Conservation (phyloP, 2,329 filamentous ascomycete genomes). For the Orbilia javanica region DNA sequence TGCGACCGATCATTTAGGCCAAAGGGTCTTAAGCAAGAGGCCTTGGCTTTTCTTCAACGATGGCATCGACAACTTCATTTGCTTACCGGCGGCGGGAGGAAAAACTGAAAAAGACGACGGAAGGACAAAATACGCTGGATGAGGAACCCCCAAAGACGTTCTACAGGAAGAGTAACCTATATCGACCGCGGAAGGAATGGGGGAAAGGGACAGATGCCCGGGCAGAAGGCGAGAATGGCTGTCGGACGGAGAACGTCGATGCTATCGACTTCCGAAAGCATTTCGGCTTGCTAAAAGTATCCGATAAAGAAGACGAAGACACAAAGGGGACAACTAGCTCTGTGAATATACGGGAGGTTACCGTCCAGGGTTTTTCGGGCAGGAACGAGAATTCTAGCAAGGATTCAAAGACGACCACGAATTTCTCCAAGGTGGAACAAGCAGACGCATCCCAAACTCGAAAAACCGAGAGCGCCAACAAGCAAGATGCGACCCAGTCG, state of each 20-base stretch:
- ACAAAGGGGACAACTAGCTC: background rate
- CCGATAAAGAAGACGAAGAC: background rate
- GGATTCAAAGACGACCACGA: background rate
- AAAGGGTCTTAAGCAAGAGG: background rate
- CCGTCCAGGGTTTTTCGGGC: background rate
- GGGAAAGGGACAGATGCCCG: background rate
- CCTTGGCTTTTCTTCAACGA: background rate
- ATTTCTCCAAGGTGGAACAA: background rate
- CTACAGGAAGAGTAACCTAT: too few relatives aligned
- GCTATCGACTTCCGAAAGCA: constrained; percentile 35
- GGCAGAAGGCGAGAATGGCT: background rate
- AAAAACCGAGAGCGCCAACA: too few relatives aligned
- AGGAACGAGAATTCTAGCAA: background rate
- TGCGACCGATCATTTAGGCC: background rate
- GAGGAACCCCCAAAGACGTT: too few relatives aligned
- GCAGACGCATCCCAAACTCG: too few relatives aligned
- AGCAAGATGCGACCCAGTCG: too few relatives aligned
- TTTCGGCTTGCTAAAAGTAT: background rate
- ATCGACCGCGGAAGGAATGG: too few relatives aligned
- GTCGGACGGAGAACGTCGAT: constrained; percentile 27
- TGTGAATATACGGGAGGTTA: background rate
- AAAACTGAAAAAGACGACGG: too few relatives aligned
- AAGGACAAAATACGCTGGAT: too few relatives aligned
- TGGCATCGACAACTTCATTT: too few relatives aligned
- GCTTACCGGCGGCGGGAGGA: too few relatives aligned